Conservation (phyloP, 2,329 filamentous ascomycete species). For the Nigrospora osmanthi region DNA sequence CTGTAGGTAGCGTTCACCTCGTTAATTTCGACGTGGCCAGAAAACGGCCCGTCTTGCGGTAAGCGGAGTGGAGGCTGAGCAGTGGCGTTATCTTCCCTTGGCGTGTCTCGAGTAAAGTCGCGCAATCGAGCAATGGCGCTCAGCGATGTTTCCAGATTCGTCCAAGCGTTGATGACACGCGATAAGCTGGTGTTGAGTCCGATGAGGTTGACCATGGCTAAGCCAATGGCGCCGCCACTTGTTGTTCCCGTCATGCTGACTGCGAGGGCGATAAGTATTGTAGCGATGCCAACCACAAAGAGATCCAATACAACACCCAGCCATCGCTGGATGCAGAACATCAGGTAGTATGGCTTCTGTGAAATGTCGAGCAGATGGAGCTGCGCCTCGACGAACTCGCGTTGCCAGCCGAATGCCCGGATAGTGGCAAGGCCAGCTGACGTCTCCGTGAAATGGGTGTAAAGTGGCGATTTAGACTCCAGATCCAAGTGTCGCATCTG, state of each 20-base stretch:
- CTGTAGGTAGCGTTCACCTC: background rate
- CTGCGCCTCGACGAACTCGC: conserved; percentile 22
- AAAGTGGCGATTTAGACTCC: background rate
- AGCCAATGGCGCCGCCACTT: conserved; percentile 19
- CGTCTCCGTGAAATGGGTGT: conserved; percentile 34
- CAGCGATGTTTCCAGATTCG: conserved; percentile 15
- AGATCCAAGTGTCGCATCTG: conserved; percentile 2
- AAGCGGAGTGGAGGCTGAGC: background rate
- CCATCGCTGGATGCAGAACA: background rate
- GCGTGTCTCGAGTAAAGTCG: conserved; percentile 1
- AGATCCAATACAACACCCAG: conserved; percentile 18
- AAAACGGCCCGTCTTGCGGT: background rate
- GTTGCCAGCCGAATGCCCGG: conserved; percentile 36
- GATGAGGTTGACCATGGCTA: conserved; percentile 22
- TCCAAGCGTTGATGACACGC: conserved; percentile 15
- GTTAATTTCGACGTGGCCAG: background rate
- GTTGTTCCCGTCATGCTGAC: conserved; percentile 21
- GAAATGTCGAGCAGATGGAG: conserved; percentile 20
- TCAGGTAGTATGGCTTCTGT: conserved; percentile 10
- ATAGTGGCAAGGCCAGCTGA: conserved; percentile 34
- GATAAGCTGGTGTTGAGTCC: conserved; percentile 10
- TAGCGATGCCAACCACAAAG: conserved; percentile 25
- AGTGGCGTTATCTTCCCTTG: background rate
- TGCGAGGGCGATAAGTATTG: conserved; percentile 25
- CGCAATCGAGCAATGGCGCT: conserved; percentile 14